Base-by-base conservation (phyloP, 176 grass and related monocot species). In the Pharus latifolius region DNA sequence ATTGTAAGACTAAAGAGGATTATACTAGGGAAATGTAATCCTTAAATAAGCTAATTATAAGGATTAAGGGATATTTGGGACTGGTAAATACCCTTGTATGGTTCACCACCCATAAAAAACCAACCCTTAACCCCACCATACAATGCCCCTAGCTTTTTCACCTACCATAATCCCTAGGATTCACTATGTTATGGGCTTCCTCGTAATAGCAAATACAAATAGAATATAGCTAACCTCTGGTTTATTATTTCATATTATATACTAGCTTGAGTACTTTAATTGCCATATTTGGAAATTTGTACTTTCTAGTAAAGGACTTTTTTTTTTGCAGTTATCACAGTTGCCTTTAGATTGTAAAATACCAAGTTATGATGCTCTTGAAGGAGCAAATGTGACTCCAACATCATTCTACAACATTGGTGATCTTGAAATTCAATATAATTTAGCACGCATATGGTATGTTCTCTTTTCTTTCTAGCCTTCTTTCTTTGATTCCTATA, bases 361-460 rank as follows among this genome's bases (percentile, higher is more conserved):
- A 71, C 94, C 58, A 68, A 85, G 22, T 73, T 98, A 98, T 88
- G 87, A 98, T 80, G 49, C 81, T 68, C 72, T 92, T 75, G 70
- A 90, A 85, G 89, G 89, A 40, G 86, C 94, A 81, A 98, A 98
- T 20, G 28, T 76, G 33, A 88, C 74, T 3, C 86, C 83, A 18
- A 83, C 84, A 58, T 87, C 94, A 13, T 98, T 98, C 78, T 87
- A 92, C 67, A 98, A 92, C 77, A 98, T 98, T 78, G 86, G 89
- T 26, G 87, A 98, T 82, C 77, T 98, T 74, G 94, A 98, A 83
- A 68, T 98, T 79, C 89, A 98, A 87, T 89, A 93, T 67, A 98
- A 98, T 75, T 27, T 98, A 76, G 89, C 89, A 74, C 80, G 89
- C 8, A 70, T 98, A 74, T 98, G 94, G 94, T 98, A 66, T 79